Conservation (phyloP, 2,329 filamentous ascomycete genomes). For the Fusarium nematophilum region DNA sequence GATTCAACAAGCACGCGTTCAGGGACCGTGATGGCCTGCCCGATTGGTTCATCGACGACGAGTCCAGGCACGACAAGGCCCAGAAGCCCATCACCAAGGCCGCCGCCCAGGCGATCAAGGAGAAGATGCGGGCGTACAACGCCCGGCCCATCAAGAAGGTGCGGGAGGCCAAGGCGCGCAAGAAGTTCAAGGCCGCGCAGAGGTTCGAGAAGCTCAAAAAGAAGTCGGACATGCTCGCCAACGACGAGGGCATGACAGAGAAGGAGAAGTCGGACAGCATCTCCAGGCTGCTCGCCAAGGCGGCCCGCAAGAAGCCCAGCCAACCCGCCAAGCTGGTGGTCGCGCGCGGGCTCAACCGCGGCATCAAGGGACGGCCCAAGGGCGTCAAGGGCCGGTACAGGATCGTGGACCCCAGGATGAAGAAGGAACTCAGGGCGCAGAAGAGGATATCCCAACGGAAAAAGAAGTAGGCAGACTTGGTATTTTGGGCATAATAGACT, state of each 20-base stretch:
- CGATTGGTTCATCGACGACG: constrained; percentile 98
- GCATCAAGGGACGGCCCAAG: constrained; percentile 85
- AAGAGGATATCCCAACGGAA: constrained; percentile 83
- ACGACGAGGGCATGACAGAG: constrained; percentile 93
- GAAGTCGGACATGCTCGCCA: constrained; percentile 91
- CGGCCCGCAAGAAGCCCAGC: constrained; percentile 87
- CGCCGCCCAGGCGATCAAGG: constrained; percentile 90
- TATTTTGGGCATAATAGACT: constrained; percentile 19
- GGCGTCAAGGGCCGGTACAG: constrained; percentile 97
- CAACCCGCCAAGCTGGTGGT: constrained; percentile 89
- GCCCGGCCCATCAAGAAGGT: constrained; percentile 99
- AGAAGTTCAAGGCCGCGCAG: constrained; percentile 96
- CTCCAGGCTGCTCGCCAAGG: constrained; percentile 81
- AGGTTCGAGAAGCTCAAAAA: constrained; percentile 93
- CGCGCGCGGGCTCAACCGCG: constrained; percentile 84
- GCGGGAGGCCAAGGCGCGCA: constrained; percentile 92
- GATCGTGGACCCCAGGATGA: constrained; percentile 94
- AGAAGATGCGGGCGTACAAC: constrained; percentile 92
- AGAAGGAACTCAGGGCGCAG: constrained; percentile 92
- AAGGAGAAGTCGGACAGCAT: constrained; percentile 94
- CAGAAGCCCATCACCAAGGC: constrained; percentile 93
- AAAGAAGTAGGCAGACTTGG: constrained; percentile 41
- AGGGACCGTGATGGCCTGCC: constrained; percentile 92
- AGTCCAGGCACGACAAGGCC: constrained; percentile 82
- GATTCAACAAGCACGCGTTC: constrained; percentile 92